Conservation (phyloP, 305 asterid genomes). For the Andrographis paniculata region DNA sequence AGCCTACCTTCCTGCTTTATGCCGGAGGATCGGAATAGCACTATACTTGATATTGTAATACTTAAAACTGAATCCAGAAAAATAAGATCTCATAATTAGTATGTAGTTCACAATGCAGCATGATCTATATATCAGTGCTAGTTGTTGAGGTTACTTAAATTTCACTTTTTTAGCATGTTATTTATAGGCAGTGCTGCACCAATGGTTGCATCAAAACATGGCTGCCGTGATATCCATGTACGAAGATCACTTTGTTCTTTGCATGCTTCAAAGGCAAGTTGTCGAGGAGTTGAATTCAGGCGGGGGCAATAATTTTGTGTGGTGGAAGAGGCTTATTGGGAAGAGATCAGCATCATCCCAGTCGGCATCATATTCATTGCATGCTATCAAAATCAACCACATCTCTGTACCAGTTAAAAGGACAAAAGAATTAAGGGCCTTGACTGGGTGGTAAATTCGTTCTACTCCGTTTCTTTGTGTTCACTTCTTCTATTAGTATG, state of each 20-base stretch:
- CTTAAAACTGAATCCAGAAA: no score
- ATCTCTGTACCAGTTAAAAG: constrained; percentile 72
- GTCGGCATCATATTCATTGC: constrained; percentile 32
- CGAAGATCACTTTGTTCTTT: constrained; percentile 82
- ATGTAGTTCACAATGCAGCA: constrained; percentile 6
- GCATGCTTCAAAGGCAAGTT: constrained; percentile 47
- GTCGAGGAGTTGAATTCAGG: constrained; percentile 34
- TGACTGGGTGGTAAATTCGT: constrained; percentile 81
- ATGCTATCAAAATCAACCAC: constrained; percentile 41
- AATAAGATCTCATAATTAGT: no score
- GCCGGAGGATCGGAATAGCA: no score
- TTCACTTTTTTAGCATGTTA: no score
- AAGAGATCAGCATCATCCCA: constrained; percentile 31
- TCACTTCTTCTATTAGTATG: background rate
- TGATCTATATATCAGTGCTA: constrained; percentile 1
- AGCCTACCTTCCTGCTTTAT: background rate
- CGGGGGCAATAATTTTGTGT: constrained; percentile 39
- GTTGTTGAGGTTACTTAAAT: no score
- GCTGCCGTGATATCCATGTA: constrained; percentile 88
- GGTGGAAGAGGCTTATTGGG: constrained; percentile 67
- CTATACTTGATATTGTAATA: no score
- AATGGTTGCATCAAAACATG: constrained; percentile 94
- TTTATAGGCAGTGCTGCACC: constrained; percentile 75
- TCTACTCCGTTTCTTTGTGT: constrained; percentile 10
- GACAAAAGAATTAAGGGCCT: constrained; percentile 81